Conservation (phyloP, 106 monocot species). For the Allium fistulosum region DNA sequence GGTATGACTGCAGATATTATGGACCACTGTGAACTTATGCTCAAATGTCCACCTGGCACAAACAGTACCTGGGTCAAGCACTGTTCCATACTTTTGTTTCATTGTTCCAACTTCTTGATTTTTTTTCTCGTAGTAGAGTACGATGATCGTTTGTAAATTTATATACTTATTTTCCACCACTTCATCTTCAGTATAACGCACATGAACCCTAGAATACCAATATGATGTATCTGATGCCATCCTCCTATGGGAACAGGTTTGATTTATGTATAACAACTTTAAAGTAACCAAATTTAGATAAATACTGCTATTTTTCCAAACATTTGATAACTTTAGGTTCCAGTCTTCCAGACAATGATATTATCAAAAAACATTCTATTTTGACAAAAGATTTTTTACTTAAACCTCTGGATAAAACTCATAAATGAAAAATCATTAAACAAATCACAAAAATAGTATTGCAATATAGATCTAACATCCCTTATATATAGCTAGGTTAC, state of each 20-base stretch:
- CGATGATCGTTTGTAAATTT: too few species aligned
- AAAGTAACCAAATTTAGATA: not conserved
- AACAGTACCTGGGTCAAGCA: constrained; percentile 92
- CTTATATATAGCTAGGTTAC: too few species aligned
- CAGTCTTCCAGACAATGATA: too few species aligned
- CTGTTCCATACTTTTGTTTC: constrained; percentile 16
- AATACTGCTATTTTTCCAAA: too few species aligned
- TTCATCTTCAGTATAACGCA: constrained; percentile 66
- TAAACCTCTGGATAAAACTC: too few species aligned
- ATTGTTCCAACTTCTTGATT: constrained; percentile 6
- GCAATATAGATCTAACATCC: too few species aligned
- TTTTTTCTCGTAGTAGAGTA: not conserved
- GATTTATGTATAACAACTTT: constrained; percentile 2
- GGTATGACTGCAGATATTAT: constrained; percentile 80
- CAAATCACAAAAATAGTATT: too few species aligned
- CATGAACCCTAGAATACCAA: constrained; percentile 84
- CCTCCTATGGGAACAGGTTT: constrained; percentile 94
- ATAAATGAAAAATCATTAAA: too few species aligned
- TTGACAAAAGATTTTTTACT: too few species aligned
- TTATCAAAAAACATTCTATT: too few species aligned
- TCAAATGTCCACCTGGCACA: constrained; percentile 92
- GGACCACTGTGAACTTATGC: constrained; percentile 73
- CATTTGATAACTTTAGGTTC: too few species aligned
- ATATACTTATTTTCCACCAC: too few species aligned
- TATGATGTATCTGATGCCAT: constrained; percentile 96